phyloP scores from a whole-genome alignment of 495 filamentous ascomycete species.

The Daldinia loculata region DNA sequence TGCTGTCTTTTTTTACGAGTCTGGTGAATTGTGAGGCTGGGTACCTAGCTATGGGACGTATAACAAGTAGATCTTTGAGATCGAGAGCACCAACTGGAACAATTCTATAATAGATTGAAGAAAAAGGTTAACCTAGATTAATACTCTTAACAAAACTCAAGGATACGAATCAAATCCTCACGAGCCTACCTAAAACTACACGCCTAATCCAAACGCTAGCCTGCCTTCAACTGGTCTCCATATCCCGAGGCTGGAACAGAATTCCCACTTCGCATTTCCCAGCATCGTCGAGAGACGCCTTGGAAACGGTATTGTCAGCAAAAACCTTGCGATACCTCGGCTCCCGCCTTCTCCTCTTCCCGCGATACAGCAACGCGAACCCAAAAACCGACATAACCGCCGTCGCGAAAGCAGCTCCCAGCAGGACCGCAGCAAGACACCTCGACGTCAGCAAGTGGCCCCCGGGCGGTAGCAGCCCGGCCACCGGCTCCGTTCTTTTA shows the following conservation, averaged over 20 bases:
- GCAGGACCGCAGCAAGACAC: not conserved
- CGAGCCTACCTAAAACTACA: not conserved
- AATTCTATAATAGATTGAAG: not conserved
- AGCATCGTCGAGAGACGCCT: not conserved
- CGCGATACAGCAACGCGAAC: constrained; percentile 15
- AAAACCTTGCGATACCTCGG: constrained; percentile 4
- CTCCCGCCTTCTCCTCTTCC: not conserved
- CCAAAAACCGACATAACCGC: constrained; percentile 5
- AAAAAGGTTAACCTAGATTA: not conserved
- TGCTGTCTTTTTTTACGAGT: not conserved
- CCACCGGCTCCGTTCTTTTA: not conserved
- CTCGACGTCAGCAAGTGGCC: not conserved
- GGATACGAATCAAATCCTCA: not conserved
- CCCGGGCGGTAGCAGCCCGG: not conserved
- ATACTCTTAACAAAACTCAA: no score
- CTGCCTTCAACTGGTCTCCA: constrained; percentile 4
- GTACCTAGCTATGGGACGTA: not conserved
- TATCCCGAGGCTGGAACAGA: not conserved
- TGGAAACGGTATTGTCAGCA: not conserved
- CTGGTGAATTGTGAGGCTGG: not conserved
- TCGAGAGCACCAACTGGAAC: no score
- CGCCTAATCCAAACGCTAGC: no score
- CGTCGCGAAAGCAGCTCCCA: constrained; percentile 13
- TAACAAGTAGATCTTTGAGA: not conserved
- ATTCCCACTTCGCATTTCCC: constrained; percentile 6